Evolutionary conservation across 306 rosid species (phyloP), one percentile per base, ranked within the genome.

Genomic region (Prunus padus): DNA sequence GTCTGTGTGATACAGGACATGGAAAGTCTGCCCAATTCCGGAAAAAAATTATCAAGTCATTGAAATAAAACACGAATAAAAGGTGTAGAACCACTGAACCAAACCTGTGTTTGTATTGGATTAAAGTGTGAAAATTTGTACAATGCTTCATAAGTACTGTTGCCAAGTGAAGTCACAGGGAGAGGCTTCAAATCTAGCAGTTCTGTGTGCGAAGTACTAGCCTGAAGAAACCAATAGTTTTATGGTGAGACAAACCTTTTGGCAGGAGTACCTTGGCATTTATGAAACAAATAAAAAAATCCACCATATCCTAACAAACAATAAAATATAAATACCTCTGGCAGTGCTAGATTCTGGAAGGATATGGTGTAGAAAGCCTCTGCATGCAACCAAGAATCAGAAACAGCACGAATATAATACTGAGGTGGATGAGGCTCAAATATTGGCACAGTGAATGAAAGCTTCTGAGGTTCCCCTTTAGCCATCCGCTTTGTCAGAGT

Each of bases 361-460:
- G 98, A 88, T 77, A 94, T 89, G 76, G 98, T 92, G 87, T 90
- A 92, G 81, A 94, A 88, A 64, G 97, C 83, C 81, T 94, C 97
- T 62, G 98, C 82, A 44, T 80, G 88, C 89, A 94, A 88, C 98
- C 98, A 94, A 52, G 97, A 94, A 83, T 94, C 98, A 84, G 97
- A 94, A 83, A 94, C 81, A 22, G 98, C 98, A 71, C 84, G 97
- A 68, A 94, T 88, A 69, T 91, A 94, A 78, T 94, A 94, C 72
- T 92, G 98, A 16, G 98, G 98, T 22, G 98, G 98, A 86, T 94
- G 98, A 25, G 98, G 98, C 82, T 94, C 98, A 83, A 94, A 94
- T 77, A 94, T 94, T 15, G 98, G 98, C 78, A 94, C 96, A 11
- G 98, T 94, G 84, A 94, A 94, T 46, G 96, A 86, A 74, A 94